These are phyloP conservation scores for Alliaria petiolata DNA, from an alignment of 345 rosid genomes.

Conservation along the genomic window DNA sequence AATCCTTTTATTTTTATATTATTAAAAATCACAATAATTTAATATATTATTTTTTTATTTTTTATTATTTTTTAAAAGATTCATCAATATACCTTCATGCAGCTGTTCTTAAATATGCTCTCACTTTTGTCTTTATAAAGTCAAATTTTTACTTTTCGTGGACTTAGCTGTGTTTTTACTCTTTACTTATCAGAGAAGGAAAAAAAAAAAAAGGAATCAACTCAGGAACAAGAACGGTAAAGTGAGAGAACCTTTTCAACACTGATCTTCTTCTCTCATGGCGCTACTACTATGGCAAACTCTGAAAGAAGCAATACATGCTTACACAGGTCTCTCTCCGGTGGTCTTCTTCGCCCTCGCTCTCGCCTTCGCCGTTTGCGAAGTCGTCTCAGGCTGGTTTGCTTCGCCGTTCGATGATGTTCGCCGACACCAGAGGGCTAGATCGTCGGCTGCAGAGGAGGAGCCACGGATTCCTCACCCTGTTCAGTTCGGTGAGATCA, in stretches of 20 bases:
- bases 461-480: constrained; percentile 75
- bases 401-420: constrained; percentile 46
- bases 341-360: constrained; percentile 68
- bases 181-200: too few species aligned
- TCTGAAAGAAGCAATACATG: constrained; percentile 70
- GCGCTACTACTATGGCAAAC: constrained; percentile 88
- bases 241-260: constrained; percentile 11
- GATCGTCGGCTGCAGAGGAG: constrained; percentile 46
- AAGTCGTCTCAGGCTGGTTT: constrained; percentile 60
- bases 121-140: too few species aligned
- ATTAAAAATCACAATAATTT: too few species aligned
- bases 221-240: too few species aligned
- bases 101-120: too few species aligned
- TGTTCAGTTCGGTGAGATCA: constrained; percentile 82
- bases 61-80: too few species aligned
- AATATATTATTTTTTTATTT: too few species aligned
- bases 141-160: too few species aligned
- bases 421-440: constrained; percentile 35
- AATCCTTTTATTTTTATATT: too few species aligned
- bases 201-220: too few species aligned
- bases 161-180: too few species aligned
- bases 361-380: constrained; percentile 62
- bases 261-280: constrained; percentile 39
- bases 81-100: too few species aligned
- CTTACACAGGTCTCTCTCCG: constrained; percentile 89